Conservation (phyloP, 768 basidiomycete species). For the Psilocybe tampanensis region DNA sequence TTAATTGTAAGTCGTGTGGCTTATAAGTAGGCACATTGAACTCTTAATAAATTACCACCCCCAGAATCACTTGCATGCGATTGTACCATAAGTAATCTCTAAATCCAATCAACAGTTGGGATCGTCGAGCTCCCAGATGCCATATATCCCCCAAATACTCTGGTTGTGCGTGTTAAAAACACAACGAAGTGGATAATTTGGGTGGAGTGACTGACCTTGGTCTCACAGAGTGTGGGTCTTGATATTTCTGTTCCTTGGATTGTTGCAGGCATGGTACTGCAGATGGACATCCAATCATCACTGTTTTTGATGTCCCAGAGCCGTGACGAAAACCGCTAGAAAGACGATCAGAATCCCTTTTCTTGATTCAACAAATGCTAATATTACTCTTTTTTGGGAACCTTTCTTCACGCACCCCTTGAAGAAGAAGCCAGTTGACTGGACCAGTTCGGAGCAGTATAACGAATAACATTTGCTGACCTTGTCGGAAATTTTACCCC, state of each 20-base stretch:
- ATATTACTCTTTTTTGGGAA: conserved; percentile 27
- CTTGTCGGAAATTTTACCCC: conserved; percentile 32
- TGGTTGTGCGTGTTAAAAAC: conserved; percentile 13
- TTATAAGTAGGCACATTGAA: no score
- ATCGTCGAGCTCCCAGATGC: conserved; percentile 35
- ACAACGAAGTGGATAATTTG: neutral
- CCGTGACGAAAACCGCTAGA: conserved; percentile 31
- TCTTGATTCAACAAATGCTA: neutral
- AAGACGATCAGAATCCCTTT: neutral
- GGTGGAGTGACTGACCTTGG: conserved; percentile 23
- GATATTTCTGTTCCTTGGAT: conserved; percentile 23
- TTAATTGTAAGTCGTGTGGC: no score
- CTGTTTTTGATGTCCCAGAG: conserved; percentile 27
- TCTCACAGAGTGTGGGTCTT: conserved; percentile 29
- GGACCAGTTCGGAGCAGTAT: neutral
- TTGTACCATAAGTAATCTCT: neutral
- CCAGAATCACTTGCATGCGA: neutral
- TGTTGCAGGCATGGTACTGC: conserved; percentile 29
- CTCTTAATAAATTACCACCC: neutral
- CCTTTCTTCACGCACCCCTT: conserved; percentile 31
- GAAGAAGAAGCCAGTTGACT: neutral
- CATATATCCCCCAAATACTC: conserved; percentile 35
- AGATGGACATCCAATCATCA: conserved; percentile 30
- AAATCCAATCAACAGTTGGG: conserved; percentile 19
- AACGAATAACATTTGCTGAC: conserved; percentile 10